Percentiles rank a stretch among this genome's conserved stretches.
Conservation (phyloP, 441 rosid genomes). For the Croton laevigatus region DNA sequence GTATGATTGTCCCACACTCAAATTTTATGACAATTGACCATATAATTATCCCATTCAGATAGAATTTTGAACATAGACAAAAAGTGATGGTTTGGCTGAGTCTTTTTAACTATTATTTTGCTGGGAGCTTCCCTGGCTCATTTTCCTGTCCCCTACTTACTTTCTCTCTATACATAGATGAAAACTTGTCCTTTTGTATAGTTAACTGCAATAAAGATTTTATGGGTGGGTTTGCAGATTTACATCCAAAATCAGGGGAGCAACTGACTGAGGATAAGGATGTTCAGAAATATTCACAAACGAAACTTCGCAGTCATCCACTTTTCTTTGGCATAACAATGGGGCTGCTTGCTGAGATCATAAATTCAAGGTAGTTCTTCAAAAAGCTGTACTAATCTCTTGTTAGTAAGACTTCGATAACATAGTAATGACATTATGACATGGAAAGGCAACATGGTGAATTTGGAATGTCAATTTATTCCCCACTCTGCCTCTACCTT, state of each 20-base stretch:
- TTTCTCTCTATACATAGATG: constrained; percentile 1
- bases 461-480: neutral
- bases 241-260: constrained; percentile 37
- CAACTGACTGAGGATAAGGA: constrained; percentile 33
- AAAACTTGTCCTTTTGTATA: neutral
- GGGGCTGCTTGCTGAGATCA: constrained; percentile 97
- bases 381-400: constrained; percentile 11
- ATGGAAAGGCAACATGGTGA: neutral
- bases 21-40: neutral
- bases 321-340: constrained; percentile 91
- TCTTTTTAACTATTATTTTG: neutral
- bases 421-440: neutral
- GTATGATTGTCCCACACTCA: neutral
- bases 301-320: constrained; percentile 76
- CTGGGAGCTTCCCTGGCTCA: neutral
- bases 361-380: constrained; percentile 85
- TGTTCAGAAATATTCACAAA: constrained; percentile 41
- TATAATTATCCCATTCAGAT: neutral
- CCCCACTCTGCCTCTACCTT: neutral
- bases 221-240: constrained; percentile 50
- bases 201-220: constrained; percentile 15
- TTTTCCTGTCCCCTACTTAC: neutral
- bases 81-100: neutral
- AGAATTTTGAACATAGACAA: neutral
- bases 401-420: neutral